These are phyloP conservation scores for Agapanthus africanus DNA, from an alignment of 106 monocot species.

Conservation along the genomic window DNA sequence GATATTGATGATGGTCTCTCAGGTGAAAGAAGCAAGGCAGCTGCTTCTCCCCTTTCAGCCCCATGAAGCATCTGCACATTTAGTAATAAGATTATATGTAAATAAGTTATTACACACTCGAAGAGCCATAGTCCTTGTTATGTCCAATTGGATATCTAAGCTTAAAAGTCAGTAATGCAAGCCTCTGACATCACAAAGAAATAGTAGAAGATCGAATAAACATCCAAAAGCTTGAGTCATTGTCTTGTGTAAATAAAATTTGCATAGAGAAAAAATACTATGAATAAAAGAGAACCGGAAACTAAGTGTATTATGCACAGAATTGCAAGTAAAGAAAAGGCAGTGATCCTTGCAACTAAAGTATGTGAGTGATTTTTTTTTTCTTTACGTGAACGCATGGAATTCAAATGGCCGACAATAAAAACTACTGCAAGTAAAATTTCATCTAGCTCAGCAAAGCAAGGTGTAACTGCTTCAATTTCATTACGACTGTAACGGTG, in stretches of 20 bases:
- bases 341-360: background rate
- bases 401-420: background rate
- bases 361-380: no score
- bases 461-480: background rate
- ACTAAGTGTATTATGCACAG: no score
- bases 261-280: no score
- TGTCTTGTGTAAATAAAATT: background rate
- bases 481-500: no score
- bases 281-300: no score
- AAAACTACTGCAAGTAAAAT: background rate
- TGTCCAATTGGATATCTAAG: no score
- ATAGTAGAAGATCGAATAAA: background rate
- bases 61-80: constrained; percentile 67
- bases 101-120: no score
- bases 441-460: background rate
- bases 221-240: background rate
- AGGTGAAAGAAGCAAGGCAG: constrained; percentile 85
- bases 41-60: constrained; percentile 69
- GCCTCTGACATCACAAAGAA: background rate
- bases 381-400: background rate
- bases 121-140: no score
- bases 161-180: background rate
- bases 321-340: background rate
- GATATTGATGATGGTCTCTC: constrained; percentile 31
- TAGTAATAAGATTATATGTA: background rate